A percentile compares a stretch with the other conserved stretches of the same genome.
Conservation (phyloP, 257 asterid species). For the Rhazya stricta region DNA sequence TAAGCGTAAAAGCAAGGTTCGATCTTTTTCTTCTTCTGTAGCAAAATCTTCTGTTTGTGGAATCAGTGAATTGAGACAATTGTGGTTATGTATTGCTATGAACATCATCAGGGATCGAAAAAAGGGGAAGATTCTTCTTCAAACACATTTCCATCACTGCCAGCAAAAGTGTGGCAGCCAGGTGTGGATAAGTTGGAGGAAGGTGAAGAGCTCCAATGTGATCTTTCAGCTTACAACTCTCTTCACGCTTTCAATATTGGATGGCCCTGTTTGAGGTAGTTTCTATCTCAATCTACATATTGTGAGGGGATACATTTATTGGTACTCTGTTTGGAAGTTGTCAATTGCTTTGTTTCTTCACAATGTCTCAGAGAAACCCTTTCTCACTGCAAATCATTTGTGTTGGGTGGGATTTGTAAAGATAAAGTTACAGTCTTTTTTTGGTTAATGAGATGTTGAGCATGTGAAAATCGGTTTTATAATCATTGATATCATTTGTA, state of each 20-base stretch:
- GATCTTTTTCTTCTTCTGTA: not conserved
- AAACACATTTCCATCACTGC: conserved; percentile 35
- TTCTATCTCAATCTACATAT: not conserved
- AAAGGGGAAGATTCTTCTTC: conserved; percentile 66
- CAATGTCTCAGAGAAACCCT: not conserved
- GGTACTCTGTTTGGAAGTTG: not conserved
- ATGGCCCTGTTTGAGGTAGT: conserved; percentile 90
- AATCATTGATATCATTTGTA: not conserved
- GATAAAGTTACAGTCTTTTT: not conserved
- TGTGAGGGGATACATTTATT: not conserved
- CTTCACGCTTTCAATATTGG: conserved; percentile 81
- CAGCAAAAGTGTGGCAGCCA: conserved; percentile 85
- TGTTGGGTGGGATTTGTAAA: not conserved
- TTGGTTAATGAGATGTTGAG: not conserved
- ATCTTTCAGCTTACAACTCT: conserved; percentile 80
- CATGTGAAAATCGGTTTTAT: not conserved
- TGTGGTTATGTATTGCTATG: not conserved
- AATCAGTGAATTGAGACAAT: not conserved
- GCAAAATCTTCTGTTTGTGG: not conserved
- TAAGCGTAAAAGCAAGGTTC: conserved; percentile 68
- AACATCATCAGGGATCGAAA: conserved; percentile 38
- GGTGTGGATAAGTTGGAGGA: conserved; percentile 83
- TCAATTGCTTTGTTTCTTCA: not conserved
- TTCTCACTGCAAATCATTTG: no score
- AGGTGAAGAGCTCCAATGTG: conserved; percentile 93